Base-by-base conservation (phyloP, 2,329 filamentous ascomycete species). In the Onygenales sp. region DNA sequence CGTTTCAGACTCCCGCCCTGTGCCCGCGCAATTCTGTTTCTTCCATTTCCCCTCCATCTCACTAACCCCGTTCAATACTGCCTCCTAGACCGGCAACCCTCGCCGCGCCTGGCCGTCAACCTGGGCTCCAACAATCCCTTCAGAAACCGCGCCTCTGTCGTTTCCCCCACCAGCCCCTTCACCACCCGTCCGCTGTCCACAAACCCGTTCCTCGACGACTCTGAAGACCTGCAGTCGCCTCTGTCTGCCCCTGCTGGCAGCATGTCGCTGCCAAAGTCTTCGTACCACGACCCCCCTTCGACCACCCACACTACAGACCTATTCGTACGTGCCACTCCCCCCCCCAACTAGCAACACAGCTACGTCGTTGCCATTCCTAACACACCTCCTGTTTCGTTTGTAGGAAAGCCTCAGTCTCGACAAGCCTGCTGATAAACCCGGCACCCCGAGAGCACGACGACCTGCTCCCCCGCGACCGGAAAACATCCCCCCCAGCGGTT, bases 161-260 rank as follows among this genome's bases (percentile, higher is more conserved):
- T 61, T 45, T 64, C 67, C 51, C 63, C 62, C 50, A 60, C 61
- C 46, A 66, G 54, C 17, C 58, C 48, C 58, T 44, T 21, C 50
- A 11, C 62, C 5, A 41, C 43, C n/a, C 75, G 78, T 58, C 78
- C 77, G 45, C 69, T 73, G 53, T 82, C 81, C 51, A 80, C 77
- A 45, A 85, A 85, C 61, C 82, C 82, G 31, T 85, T 85, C 63
- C 69, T 85, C 51, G 79, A 79, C 62, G 72, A 73, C 31, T 63
- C 63, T 6, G 73, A 75, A 41, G 58, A 64, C 5, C 51, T 67
- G 39, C 14, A 7, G 21, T 68, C 70, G 13, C 64, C 66, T 27
- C 68, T 68, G 57, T 70, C 67, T 7, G 63, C 64, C 31, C 66
- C 67, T 21, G 58, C 61, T 17, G 60, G 61, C 39, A 63, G 58